These are phyloP conservation scores for Ophiostoma novo-ulmi DNA, from an alignment of 2,329 filamentous ascomycete species.

Conservation along the genomic window DNA sequence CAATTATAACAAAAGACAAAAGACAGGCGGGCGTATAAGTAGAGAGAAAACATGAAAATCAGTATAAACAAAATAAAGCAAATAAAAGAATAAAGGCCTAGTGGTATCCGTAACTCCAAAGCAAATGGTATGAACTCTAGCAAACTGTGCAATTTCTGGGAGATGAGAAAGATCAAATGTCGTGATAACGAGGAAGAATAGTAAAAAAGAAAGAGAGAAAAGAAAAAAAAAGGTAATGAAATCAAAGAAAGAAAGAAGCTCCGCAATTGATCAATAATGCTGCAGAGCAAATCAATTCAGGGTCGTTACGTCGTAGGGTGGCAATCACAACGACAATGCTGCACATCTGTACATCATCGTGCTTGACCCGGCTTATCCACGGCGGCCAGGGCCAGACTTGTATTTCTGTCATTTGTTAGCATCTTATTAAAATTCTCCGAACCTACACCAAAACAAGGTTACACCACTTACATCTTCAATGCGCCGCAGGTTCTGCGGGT, in stretches of 20 bases:
- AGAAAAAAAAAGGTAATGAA: slow-evolving; percentile 3
- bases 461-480: slow-evolving; percentile 77
- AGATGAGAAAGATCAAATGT: slow-evolving; percentile 1
- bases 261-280: neutral
- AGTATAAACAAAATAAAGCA: neutral
- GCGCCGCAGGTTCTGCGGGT: slow-evolving; percentile 72
- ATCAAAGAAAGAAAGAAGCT: neutral
- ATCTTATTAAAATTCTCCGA: slow-evolving; percentile 62
- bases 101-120: slow-evolving; percentile 15
- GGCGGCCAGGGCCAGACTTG: slow-evolving; percentile 29
- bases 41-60: neutral
- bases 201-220: neutral
- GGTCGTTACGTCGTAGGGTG: slow-evolving; percentile 10
- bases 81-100: neutral
- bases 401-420: slow-evolving; percentile 27
- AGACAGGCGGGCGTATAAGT: neutral
- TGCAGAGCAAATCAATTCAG: neutral
- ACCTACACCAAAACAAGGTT: neutral
- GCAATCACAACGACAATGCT: neutral
- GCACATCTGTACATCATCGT: neutral
- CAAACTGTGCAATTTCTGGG: slow-evolving; percentile 11
- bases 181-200: neutral
- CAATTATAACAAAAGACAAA: neutral
- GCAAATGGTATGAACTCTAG: slow-evolving; percentile 15
- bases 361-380: neutral